Percentiles rank a stretch among this genome's conserved stretches.
These are phyloP conservation scores for Epicoccum nigrum DNA, from an alignment of 2,329 filamentous ascomycete species.

Conservation along the genomic window DNA sequence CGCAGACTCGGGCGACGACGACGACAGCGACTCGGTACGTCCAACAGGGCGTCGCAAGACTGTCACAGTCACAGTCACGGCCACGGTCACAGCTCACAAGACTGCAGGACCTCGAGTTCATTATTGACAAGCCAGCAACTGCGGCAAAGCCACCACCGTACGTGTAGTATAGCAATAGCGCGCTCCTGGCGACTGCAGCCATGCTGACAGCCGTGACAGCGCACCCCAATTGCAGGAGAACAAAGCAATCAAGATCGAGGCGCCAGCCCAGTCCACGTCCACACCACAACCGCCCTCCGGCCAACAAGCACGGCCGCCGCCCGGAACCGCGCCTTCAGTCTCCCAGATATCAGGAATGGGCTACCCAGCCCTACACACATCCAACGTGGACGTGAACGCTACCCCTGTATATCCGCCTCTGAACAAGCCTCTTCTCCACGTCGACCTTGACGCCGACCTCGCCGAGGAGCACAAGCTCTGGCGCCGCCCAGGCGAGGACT, in stretches of 20 bases:
- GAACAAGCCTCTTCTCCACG: constrained; percentile 72
- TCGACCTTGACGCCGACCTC: constrained; percentile 60
- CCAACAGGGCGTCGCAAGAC: no score
- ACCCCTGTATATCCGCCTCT: constrained; percentile 77
- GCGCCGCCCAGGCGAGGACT: constrained; percentile 91
- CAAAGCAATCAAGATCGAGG: constrained; percentile 48
- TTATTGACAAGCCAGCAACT: constrained; percentile 55
- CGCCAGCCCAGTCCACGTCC: constrained; percentile 35
- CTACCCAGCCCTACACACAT: constrained; percentile 72
- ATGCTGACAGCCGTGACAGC: constrained; percentile 29
- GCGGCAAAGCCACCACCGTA: constrained; percentile 47
- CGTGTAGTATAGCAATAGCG: no score
- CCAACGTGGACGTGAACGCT: constrained; percentile 82
- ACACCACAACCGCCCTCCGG: constrained; percentile 21
- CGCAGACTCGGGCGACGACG: constrained; percentile 52
- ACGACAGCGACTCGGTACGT: constrained; percentile 53
- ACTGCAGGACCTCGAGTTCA: constrained; percentile 59
- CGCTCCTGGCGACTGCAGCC: background rate
- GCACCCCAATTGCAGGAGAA: constrained; percentile 37
- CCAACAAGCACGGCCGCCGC: constrained; percentile 18
- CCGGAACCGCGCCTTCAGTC: constrained; percentile 32
- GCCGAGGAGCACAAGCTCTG: constrained; percentile 85
- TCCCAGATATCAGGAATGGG: constrained; percentile 37
- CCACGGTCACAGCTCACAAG: constrained; percentile 31
- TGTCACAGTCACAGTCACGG: constrained; percentile 14